Evolutionary conservation across 139 green algal species (phyloP), one percentile per base, ranked within the genome.

Genomic region (Asterochloris erici): DNA sequence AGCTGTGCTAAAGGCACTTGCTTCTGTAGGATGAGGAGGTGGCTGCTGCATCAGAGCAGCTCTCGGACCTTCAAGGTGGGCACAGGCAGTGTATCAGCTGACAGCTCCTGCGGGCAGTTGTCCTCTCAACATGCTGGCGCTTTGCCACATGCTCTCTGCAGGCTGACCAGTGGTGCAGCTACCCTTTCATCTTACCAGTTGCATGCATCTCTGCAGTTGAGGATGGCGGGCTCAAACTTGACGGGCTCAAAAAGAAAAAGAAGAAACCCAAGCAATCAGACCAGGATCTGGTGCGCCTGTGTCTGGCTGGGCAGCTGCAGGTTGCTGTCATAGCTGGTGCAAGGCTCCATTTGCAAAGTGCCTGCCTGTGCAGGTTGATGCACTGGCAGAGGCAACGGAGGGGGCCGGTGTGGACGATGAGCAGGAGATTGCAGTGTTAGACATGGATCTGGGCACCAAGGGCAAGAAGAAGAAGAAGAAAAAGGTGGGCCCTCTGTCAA

Each of bases 401-500:
- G 71, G 84, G 82, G 85, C 79, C 81, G 79, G 82, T 77, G 85
- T 85, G 83, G 83, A 86, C 73, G 85, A 89, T 80, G 83, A 79
- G 63, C 79, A 86, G 77, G 78, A 75, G 29, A 73, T 77, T 62
- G 64, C 24, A 28, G 82, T 78, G 61, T 63, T 91, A 12, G 78
- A 82, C 14, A 77, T 92, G 15, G 81, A 87, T 63, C 84, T 92
- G 19, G 85, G 81, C n/a, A 93, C 90, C 71, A 95, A 93, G 73
- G 95, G 95, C 84, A 96, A 96, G 88, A 96, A 96, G 74, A 96
- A 95, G 86, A 96, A 91, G 80, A 90, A 91, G 84, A 28, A 61
- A 13, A 79, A 86, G 79, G 82, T 83, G 26, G 1, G 23, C 38
- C 19, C 27, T 17, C 77, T 69, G 47, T 23, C n/a, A 29, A 27